Conservation (phyloP, 1,284 basidiomycete species). For the Ganoderma resinaceum region DNA sequence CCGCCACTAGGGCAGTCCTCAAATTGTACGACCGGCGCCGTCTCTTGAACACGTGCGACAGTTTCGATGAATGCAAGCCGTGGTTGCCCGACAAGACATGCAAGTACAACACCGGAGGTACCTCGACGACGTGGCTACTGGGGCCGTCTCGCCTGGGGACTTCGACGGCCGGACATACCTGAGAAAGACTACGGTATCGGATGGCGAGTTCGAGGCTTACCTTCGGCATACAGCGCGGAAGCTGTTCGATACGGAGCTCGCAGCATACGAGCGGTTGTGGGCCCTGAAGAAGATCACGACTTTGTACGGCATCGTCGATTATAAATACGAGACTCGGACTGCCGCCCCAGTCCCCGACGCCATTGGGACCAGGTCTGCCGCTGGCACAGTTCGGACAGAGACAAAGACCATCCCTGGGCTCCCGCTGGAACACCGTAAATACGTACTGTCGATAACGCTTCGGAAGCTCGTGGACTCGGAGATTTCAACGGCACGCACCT, state of each 20-base stretch:
- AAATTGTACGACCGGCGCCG: not conserved
- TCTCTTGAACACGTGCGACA: not conserved
- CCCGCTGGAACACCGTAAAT: not conserved
- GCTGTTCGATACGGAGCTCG: not conserved
- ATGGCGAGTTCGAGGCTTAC: not conserved
- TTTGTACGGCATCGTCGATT: not conserved
- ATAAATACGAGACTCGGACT: not conserved
- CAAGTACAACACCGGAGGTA: not conserved
- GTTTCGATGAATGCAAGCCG: not conserved
- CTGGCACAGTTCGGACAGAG: too few relatives aligned
- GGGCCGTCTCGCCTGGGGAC: not conserved
- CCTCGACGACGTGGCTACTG: not conserved
- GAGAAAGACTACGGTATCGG: not conserved
- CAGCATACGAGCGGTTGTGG: not conserved
- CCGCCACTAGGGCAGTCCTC: not conserved
- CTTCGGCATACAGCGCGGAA: not conserved
- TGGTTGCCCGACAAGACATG: not conserved
- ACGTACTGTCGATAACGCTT: not conserved
- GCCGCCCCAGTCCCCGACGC: too few relatives aligned
- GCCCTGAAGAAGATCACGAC: not conserved
- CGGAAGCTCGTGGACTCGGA: not conserved
- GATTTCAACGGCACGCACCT: not conserved
- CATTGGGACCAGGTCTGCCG: too few relatives aligned
- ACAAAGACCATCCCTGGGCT: not conserved
- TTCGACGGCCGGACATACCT: not conserved